Evolutionary conservation across 1,284 basidiomycete genomes (phyloP).

Genomic region (Cutaneotrichosporon sp.): DNA sequence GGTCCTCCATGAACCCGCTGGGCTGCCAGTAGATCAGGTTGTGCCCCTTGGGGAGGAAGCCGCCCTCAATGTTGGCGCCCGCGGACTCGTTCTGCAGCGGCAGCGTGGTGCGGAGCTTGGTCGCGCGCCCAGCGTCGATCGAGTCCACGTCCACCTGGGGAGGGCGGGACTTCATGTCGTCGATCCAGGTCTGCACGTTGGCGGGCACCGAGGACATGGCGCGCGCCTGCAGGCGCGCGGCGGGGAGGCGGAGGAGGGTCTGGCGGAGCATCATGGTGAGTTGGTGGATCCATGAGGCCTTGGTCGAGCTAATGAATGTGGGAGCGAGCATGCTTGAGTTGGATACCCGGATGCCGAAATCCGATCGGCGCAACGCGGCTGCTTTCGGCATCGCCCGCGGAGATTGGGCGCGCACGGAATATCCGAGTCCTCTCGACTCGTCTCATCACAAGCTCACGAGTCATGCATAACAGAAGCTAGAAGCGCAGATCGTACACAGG

Average conservation of each 20-base stretch:
- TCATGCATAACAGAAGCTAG: too few relatives aligned
- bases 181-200: slow-evolving; percentile 27
- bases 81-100: slow-evolving; percentile 59
- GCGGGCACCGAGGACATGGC: background rate
- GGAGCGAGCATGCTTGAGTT: too few relatives aligned
- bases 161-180: slow-evolving; percentile 24
- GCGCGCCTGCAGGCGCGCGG: background rate
- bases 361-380: background rate
- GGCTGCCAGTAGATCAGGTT: slow-evolving; percentile 76
- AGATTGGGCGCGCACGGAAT: background rate
- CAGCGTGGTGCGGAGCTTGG: slow-evolving; percentile 57
- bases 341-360: background rate
- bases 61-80: slow-evolving; percentile 39
- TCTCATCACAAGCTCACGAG: too few relatives aligned
- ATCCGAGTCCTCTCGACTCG: too few relatives aligned
- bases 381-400: too few relatives aligned
- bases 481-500: too few relatives aligned
- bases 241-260: background rate
- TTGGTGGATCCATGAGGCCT: too few relatives aligned
- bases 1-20: slow-evolving; percentile 60
- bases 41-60: slow-evolving; percentile 63
- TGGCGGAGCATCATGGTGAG: background rate
- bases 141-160: slow-evolving; percentile 21
- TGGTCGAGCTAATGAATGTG: too few relatives aligned
- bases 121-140: slow-evolving; percentile 27